Base-by-base conservation (phyloP, 2,329 filamentous ascomycete species). In the Ascochyta pisi region DNA sequence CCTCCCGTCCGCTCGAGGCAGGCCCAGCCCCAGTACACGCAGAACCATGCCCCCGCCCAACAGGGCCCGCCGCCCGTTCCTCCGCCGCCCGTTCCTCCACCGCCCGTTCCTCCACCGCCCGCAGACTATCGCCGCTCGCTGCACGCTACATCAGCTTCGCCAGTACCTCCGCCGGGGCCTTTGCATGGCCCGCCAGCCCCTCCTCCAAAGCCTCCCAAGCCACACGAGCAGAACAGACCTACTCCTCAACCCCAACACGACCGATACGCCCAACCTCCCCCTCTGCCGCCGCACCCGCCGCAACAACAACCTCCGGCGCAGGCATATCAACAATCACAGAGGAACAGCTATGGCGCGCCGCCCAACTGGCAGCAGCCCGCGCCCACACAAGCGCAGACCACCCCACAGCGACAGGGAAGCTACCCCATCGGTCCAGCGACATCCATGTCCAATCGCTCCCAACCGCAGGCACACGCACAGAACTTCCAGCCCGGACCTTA, bases 1-100 rank as follows among this genome's bases (percentile, higher is more conserved):
- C 95, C 95, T 8, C 95, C 95, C 0, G 91, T 98, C 4, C 87
- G 95, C 57, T 87, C 92, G 31, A 88, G 87, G 67, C 78, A 78
- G 50, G 67, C 63, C 39, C 67, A 66, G 41, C 54, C 57, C 16
- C 79, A 82, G 27, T 31, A 29, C 9, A 29, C 27, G 8, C 27
- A 10, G 27, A 29, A 78, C 34, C 68, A 72, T 53, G 59, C 66
- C 57, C 66, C 68, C 9, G 47, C 58, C 22, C 64, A 61, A 40
- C 73, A 65, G 54, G 71, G 76, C 61, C 64, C 76, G 12, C 67
- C 73, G 12, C 24, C 24, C 24, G 24, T 26, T 26, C 24, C 24
- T 26, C 24, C 24, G 24, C 24, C 24, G 24, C 24, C 24, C 24
- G 24, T 26, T 8, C 24, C 24, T 26, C 24, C 24, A 26, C 24